Conservation (phyloP, 306 rosid species). For the Corylus heterophylla region DNA sequence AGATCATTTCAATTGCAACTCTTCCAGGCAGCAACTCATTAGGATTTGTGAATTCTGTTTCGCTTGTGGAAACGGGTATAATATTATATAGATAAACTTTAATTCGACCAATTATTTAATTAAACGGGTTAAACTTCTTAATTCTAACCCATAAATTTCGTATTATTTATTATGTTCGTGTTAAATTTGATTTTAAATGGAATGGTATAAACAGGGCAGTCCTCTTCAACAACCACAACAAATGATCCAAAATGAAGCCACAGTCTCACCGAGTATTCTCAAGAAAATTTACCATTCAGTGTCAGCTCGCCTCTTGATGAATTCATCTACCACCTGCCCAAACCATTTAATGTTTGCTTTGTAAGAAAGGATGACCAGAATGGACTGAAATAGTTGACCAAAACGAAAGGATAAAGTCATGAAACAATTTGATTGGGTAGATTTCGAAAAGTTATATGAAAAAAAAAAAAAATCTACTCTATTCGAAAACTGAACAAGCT, state of each 20-base stretch:
- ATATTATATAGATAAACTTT: no score
- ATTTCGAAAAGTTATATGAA: no score
- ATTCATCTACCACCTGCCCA: slow-evolving; percentile 78
- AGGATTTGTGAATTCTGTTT: background rate
- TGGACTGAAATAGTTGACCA: background rate
- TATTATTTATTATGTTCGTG: no score
- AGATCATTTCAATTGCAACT: slow-evolving; percentile 1
- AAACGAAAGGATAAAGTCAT: slow-evolving; percentile 1
- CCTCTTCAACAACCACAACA: slow-evolving; percentile 4
- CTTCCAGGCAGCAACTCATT: background rate
- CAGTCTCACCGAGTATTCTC: background rate
- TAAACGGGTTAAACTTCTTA: no score
- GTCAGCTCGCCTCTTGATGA: slow-evolving; percentile 64
- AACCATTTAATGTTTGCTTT: slow-evolving; percentile 16
- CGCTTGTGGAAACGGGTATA: no score
- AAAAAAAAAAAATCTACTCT: background rate
- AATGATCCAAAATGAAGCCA: background rate
- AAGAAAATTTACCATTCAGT: slow-evolving; percentile 61
- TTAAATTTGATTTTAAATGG: background rate
- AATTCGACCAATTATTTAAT: no score
- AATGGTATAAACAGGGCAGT: background rate
- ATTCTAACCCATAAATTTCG: no score
- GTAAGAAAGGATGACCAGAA: background rate
- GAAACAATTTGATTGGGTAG: background rate
- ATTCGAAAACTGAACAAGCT: background rate